A percentile compares a stretch with the other conserved stretches of the same genome.
These are phyloP conservation scores for Aciculosporium take DNA, from an alignment of 2,329 filamentous ascomycete species.

Conservation along the genomic window DNA sequence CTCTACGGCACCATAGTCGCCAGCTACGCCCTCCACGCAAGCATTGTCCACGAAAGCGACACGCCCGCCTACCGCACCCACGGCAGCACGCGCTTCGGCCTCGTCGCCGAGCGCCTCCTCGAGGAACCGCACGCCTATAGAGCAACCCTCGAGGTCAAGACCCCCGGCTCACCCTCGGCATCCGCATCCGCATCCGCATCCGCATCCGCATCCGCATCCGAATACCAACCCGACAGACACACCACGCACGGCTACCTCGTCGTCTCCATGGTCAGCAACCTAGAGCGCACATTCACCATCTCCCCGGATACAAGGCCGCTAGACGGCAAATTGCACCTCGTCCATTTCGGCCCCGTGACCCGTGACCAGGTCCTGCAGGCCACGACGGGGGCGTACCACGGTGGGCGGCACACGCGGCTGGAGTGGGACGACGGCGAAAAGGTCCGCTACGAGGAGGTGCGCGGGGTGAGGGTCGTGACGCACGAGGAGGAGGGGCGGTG, in stretches of 20 bases:
- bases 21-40: constrained; percentile 81
- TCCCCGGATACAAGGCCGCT: constrained; percentile 58
- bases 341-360: constrained; percentile 58
- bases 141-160: constrained; percentile 25
- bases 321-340: constrained; percentile 54
- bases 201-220: neutral
- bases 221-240: constrained; percentile 17
- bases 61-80: constrained; percentile 65
- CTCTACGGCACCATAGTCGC: constrained; percentile 70
- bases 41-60: constrained; percentile 82
- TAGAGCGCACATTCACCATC: constrained; percentile 72
- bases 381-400: constrained; percentile 52
- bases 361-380: constrained; percentile 59
- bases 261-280: constrained; percentile 59
- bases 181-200: neutral
- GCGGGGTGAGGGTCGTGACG: constrained; percentile 52
- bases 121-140: constrained; percentile 35
- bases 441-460: constrained; percentile 59
- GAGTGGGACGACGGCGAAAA: constrained; percentile 38
- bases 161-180: no score
- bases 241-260: constrained; percentile 62
- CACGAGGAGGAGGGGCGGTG: constrained; percentile 48
- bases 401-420: constrained; percentile 40
- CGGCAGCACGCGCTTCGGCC: constrained; percentile 65
- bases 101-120: constrained; percentile 70